These are phyloP conservation scores for Lactarius sanguifluus DNA, from an alignment of 768 basidiomycete genomes.

Conservation along the genomic window DNA sequence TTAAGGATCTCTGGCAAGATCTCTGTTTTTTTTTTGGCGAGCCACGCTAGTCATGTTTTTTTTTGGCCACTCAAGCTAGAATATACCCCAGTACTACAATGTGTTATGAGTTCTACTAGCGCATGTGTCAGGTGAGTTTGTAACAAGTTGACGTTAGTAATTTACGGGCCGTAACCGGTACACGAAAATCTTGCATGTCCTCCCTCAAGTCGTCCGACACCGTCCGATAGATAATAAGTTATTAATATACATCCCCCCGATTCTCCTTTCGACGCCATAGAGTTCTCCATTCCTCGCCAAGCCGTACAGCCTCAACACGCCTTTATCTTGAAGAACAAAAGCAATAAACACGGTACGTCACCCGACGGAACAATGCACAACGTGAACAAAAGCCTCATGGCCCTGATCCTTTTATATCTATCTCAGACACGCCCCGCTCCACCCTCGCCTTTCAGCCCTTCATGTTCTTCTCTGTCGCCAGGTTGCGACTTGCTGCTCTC, in stretches of 20 bases:
- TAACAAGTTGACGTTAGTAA: not conserved
- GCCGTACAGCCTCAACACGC: constrained; percentile 5
- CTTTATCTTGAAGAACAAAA: constrained; percentile 15
- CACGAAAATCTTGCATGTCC: too few species aligned
- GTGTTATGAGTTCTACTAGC: too few species aligned
- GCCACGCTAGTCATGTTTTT: too few species aligned
- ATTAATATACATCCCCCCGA: not conserved
- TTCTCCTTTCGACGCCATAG: constrained; percentile 6
- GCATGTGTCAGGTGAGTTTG: too few species aligned
- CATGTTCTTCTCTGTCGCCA: constrained; percentile 71
- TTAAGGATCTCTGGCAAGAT: too few species aligned
- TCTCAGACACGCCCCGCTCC: constrained; percentile 4
- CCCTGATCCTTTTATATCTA: constrained; percentile 26
- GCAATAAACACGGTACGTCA: constrained; percentile 25
- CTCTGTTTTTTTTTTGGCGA: too few species aligned
- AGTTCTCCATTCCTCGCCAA: constrained; percentile 4
- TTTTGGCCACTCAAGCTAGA: too few species aligned
- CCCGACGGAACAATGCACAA: constrained; percentile 28
- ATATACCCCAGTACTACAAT: too few species aligned
- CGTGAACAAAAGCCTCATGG: constrained; percentile 25
- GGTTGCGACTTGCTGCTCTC: constrained; percentile 59
- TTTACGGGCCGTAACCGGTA: not conserved
- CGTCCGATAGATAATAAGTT: not conserved
- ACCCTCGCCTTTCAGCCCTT: constrained; percentile 34
- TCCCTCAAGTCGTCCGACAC: not conserved